Evolutionary conservation across 805 yeast species (phyloP), one percentile per base, ranked within the genome.

Genomic region (Hyphopichia homilentoma): DNA sequence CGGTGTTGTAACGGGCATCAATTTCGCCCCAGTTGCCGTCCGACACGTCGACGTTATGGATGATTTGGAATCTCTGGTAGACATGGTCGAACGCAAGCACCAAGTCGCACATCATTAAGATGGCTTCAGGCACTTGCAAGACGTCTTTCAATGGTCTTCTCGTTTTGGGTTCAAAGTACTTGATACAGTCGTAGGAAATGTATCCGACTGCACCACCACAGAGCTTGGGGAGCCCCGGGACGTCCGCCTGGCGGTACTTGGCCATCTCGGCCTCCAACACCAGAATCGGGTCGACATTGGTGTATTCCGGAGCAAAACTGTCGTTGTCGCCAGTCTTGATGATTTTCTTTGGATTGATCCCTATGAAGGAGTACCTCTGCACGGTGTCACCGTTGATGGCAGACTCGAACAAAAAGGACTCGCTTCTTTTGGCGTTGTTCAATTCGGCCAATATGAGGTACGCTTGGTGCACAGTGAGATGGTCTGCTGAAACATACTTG

Each of bases 161-260:
- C 1, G 97, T 90, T 46, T 73, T 81, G 38, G 99, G 99, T 63
- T 93, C 99, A 46, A 93, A 93, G 60, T 93, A 93, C 55, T 87
- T 84, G 51, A 93, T 84, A 67, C 99, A 93, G 59, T 93, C 99
- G 51, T 93, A 93, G 1, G 97, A 86, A 27, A 93, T 79, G 54
- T 88, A 93, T 2, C 99, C 99, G 34, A 90, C 74, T 5, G 97
- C 97, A 42, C 99, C 99, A 36, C 99, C 98, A 47, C 89, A 81
- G 36, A 88, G 65, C 41, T 73, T 76, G 9, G 96, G 86, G 30
- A 89, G 65, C 25, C 95, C 94, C 0, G 95, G 94, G 31, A 86
- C 63, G 45, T 75, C 79, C 2, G 89, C 86, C 50, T 85, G 87
- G 34, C 68, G 74, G 49, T 73, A 75, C 25, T 68, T 58, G 7